phyloP scores from a whole-genome alignment of 208 protist species.

The Wallacemonas sp. region DNA sequence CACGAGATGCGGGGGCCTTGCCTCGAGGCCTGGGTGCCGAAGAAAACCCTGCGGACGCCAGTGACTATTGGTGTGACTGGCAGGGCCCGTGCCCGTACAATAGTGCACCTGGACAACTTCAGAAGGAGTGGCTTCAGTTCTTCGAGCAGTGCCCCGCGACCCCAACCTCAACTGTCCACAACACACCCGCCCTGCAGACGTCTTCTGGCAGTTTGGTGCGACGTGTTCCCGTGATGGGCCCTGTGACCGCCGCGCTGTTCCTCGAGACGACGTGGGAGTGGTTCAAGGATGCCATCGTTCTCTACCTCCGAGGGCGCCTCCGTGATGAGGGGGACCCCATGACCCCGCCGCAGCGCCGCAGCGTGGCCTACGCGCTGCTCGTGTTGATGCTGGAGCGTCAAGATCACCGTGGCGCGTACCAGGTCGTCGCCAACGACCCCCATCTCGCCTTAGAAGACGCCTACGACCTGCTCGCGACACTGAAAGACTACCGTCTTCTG shows the following conservation, averaged over 20 bases:
- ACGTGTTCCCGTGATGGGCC: constrained; percentile 34
- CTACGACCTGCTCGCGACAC: constrained; percentile 50
- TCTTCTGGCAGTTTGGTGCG: constrained; percentile 18
- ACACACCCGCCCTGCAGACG: constrained; percentile 3
- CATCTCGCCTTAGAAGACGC: constrained; percentile 56
- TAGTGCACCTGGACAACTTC: constrained; percentile 30
- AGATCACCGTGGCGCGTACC: constrained; percentile 58
- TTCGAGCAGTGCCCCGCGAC: constrained; percentile 47
- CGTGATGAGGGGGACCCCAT: constrained; percentile 2
- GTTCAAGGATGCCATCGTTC: constrained; percentile 46
- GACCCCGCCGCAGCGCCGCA: constrained; percentile 23
- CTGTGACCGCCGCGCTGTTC: constrained; percentile 33
- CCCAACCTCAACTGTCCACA: constrained; percentile 9
- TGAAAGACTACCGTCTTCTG: constrained; percentile 70
- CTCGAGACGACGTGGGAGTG: constrained; percentile 43
- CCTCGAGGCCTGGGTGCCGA: not conserved
- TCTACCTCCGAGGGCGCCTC: constrained; percentile 43
- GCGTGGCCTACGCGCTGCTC: constrained; percentile 68
- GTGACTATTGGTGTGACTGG: constrained; percentile 21
- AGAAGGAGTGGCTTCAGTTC: constrained; percentile 44
- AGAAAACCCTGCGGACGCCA: not conserved
- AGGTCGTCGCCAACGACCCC: constrained; percentile 28
- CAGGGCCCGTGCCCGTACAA: constrained; percentile 43
- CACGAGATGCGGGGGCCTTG: not conserved
- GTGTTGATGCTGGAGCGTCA: constrained; percentile 64